phyloP scores from a whole-genome alignment of 805 yeast species.

The Starmerella apis region DNA sequence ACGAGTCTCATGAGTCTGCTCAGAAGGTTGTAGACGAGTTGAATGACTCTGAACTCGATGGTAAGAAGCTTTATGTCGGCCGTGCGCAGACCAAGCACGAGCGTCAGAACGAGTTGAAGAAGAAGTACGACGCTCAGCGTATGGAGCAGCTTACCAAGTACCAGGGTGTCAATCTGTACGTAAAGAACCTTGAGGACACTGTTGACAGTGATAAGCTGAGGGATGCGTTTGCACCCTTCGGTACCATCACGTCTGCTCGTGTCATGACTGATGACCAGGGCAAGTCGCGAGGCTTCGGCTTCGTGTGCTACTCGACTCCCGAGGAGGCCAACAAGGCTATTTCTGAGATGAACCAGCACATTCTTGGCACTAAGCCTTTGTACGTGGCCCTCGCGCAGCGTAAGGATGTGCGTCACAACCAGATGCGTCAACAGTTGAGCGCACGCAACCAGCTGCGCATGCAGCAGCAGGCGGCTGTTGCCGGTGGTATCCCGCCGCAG shows the following conservation, averaged over 20 bases:
- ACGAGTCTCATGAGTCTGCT: conserved; percentile 76
- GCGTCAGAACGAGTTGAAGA: conserved; percentile 90
- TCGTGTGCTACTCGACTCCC: conserved; percentile 93
- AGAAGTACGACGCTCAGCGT: conserved; percentile 85
- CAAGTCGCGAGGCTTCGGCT: conserved; percentile 96
- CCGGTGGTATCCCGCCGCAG: conserved; percentile 78
- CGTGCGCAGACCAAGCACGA: conserved; percentile 99
- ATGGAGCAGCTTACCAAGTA: conserved; percentile 84
- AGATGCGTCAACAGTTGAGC: conserved; percentile 93
- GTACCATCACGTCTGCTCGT: conserved; percentile 89
- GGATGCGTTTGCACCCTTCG: conserved; percentile 88
- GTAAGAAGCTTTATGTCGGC: conserved; percentile 84
- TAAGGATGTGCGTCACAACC: conserved; percentile 93
- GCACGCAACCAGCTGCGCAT: conserved; percentile 97
- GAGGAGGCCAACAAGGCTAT: conserved; percentile 99
- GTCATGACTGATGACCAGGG: conserved; percentile 93
- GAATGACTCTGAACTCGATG: conserved; percentile 69
- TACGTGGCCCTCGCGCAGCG: conserved; percentile 98
- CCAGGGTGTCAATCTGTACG: conserved; percentile 94
- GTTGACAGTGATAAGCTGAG: conserved; percentile 83
- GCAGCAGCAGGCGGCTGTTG: conserved; percentile 79
- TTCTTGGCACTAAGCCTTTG: conserved; percentile 89
- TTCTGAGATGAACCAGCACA: conserved; percentile 95
- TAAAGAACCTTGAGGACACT: conserved; percentile 91
- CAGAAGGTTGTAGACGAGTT: conserved; percentile 82